Percentiles rank a stretch among this genome's conserved stretches.
These are phyloP conservation scores for Anisodus tanguticus DNA, from an alignment of 257 asterid genomes.

Conservation along the genomic window DNA sequence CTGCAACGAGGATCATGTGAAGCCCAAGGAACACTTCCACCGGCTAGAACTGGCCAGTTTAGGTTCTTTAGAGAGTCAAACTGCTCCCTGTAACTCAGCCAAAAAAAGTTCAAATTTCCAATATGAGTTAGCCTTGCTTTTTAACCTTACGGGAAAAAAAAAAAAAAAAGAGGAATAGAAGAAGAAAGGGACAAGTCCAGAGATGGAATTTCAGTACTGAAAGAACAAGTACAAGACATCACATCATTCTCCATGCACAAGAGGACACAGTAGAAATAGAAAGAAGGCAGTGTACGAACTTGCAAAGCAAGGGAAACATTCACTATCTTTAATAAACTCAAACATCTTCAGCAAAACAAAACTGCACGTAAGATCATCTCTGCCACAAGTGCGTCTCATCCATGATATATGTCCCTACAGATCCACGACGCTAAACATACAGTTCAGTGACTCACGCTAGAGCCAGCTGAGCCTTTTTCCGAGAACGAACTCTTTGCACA, in stretches of 20 bases:
- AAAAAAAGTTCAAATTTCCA: constrained; percentile 43
- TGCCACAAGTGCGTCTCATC: constrained; percentile 20
- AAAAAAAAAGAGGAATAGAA: constrained; percentile 13
- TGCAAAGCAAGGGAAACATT: constrained; percentile 22
- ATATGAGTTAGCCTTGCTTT: constrained; percentile 34
- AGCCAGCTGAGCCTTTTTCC: constrained; percentile 91
- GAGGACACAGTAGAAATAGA: constrained; percentile 13
- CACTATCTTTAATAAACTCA: constrained; percentile 9
- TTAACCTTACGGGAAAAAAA: constrained; percentile 16
- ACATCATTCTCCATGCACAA: constrained; percentile 21
- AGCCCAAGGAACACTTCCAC: constrained; percentile 90
- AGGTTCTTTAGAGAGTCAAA: constrained; percentile 72
- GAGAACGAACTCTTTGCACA: constrained; percentile 83
- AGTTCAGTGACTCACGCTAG: constrained; percentile 87
- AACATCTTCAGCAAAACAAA: constrained; percentile 26
- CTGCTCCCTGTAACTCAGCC: constrained; percentile 82
- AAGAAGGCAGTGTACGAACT: background rate
- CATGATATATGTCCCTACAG: constrained; percentile 35
- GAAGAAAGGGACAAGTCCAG: constrained; percentile 15
- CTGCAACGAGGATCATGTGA: constrained; percentile 72
- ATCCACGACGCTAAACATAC: constrained; percentile 47
- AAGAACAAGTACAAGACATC: constrained; percentile 25
- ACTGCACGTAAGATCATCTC: constrained; percentile 6
- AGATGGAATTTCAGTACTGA: constrained; percentile 27
- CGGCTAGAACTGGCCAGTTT: constrained; percentile 73